A percentile compares a stretch with the other conserved stretches of the same genome.
phyloP scores from a whole-genome alignment of 1,284 basidiomycete species.

The Peniophora sp. region DNA sequence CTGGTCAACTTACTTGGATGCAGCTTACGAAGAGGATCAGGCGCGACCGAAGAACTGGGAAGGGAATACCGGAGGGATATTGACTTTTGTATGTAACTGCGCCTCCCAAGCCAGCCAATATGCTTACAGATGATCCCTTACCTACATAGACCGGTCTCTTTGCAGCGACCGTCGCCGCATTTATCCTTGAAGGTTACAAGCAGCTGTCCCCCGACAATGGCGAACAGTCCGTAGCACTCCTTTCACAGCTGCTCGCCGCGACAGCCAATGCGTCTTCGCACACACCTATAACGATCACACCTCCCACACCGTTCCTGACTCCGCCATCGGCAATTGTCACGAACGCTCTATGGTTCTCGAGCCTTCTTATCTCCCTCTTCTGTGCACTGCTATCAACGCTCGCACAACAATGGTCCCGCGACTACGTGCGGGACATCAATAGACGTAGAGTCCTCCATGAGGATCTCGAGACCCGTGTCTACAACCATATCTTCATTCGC shows the following conservation, averaged over 20 bases:
- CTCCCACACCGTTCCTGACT: slow-evolving; percentile 8
- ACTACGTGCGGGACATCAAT: slow-evolving; percentile 17
- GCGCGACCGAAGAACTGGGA: slow-evolving; percentile 7
- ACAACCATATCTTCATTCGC: slow-evolving; percentile 29
- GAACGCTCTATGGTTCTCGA: slow-evolving; percentile 29
- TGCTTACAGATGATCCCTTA: too few relatives aligned
- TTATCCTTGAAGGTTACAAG: slow-evolving; percentile 16
- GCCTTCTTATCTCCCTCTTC: slow-evolving; percentile 16
- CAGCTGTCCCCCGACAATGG: slow-evolving; percentile 13
- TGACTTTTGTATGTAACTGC: slow-evolving; percentile 9
- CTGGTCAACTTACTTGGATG: slow-evolving; percentile 3
- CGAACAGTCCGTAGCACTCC: slow-evolving; percentile 11
- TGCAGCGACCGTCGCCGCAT: slow-evolving; percentile 19
- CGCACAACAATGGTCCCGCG: slow-evolving; percentile 19
- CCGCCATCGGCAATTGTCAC: slow-evolving; percentile 19
- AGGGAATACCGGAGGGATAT: slow-evolving; percentile 7
- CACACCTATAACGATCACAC: not conserved
- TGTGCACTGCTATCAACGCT: slow-evolving; percentile 19
- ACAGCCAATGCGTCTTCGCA: not conserved
- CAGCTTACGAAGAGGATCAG: slow-evolving; percentile 5
- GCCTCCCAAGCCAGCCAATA: not conserved
- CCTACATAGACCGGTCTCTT: slow-evolving; percentile 18
- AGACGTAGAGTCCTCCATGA: slow-evolving; percentile 14
- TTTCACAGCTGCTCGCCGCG: slow-evolving; percentile 8
- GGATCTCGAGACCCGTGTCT: slow-evolving; percentile 27